These are phyloP conservation scores for Lachancea sp. DNA, from an alignment of 805 yeast genomes.

Conservation along the genomic window DNA sequence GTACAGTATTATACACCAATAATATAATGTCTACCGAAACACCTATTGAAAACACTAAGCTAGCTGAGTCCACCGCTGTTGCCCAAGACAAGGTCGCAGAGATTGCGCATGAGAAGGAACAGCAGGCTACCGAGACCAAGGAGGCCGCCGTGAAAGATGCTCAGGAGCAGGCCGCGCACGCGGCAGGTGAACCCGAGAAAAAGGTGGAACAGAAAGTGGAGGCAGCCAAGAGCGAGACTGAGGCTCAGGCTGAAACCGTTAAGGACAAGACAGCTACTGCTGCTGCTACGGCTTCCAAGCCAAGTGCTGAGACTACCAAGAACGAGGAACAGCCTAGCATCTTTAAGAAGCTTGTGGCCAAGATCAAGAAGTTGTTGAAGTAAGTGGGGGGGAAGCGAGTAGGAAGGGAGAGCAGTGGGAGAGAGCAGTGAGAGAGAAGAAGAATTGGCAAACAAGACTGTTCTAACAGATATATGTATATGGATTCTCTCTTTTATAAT, in stretches of 20 bases:
- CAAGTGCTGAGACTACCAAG: conserved; percentile 1
- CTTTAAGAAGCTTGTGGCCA: conserved; percentile 10
- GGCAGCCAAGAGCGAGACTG: conserved; percentile 12
- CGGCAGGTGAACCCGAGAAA: conserved; percentile 8
- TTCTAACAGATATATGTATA: background rate
- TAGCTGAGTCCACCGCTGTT: conserved; percentile 8
- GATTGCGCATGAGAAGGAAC: conserved; percentile 7
- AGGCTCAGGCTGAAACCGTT: conserved; percentile 6
- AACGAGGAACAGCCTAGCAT: background rate
- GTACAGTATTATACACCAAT: too few species aligned
- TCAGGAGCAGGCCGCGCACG: conserved; percentile 10
- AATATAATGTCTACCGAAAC: background rate
- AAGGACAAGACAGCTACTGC: conserved; percentile 3
- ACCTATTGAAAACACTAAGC: conserved; percentile 1
- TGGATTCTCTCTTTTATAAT: background rate
- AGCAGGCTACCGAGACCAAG: conserved; percentile 10
- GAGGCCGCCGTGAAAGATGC: conserved; percentile 9
- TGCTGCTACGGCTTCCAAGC: background rate
- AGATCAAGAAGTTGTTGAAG: conserved; percentile 14
- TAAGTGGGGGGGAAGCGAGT: too few species aligned
- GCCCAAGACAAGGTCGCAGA: conserved; percentile 14
- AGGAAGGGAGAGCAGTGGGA: background rate
- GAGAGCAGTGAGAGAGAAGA: background rate
- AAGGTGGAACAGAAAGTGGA: conserved; percentile 10
- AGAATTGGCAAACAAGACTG: too few species aligned